Base-by-base conservation (phyloP, 176 grass and related monocot genomes). In the Paspalum notatum region DNA sequence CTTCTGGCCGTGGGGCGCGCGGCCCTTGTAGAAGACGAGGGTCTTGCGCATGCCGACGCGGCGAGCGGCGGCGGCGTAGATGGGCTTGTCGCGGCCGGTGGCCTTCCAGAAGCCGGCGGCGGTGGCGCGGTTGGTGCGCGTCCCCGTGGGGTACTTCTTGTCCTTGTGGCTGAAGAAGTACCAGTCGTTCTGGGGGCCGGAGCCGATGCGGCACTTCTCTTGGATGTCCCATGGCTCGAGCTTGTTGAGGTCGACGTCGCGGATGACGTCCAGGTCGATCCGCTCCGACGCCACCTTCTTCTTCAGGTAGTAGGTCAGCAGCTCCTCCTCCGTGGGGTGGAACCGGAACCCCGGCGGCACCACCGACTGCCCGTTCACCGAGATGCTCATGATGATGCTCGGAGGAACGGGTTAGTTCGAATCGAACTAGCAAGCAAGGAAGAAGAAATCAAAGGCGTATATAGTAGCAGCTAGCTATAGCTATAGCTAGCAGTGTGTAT, bases 101-200 rank as follows among this genome's bases (percentile, higher is more conserved):
- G 94, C 94, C 86, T 97, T 97, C 94, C 94, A 97, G 80, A 97
- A 97, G 0, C 94, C 94, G 12, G 89, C 91, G 0, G 94, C 78
- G 48, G 94, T 97, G 0, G 94, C 94, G 3, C 94, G 86, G 91
- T 97, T 97, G 4, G 94, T 97, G 27, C 94, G 82, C 13, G 94
- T 97, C 20, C 94, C 94, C 15, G 91, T 97, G 43, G 94, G 94
- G 64, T 97, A 97, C 71, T 97, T 97, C 71, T 93, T 93, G 75
- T 97, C 94, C 82, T 97, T 97, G 89, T 97, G 94, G 66, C 94
- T 97, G 84, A 97, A 97, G 70, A 93, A 75, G 66, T 97, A 97
- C 94, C 94, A 97, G 57, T 97, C 94, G 78, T 91, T 97, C 77
- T 97, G 94, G 7, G 86, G 94, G 18, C 91, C 80, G 0, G 94